Evolutionary conservation across 1,139 yeast species (phyloP), one percentile per base, ranked within the genome.

Genomic region (Yamadazyma taylorii): DNA sequence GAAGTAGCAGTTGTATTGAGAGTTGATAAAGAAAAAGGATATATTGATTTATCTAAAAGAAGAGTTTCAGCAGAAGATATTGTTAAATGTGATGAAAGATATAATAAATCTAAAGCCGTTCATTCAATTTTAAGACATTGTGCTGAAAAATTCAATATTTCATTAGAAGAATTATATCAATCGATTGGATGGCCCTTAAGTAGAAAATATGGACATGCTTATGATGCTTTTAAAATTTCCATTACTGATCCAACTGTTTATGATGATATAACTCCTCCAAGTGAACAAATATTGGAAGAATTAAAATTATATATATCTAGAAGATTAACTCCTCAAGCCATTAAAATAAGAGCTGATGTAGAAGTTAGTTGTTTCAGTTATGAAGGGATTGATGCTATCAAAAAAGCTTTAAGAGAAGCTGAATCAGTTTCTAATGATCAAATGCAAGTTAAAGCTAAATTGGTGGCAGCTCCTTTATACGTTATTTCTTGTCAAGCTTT

Each of bases 1-100:
- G 99, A 92, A 69, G 97, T 92, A 42, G 98, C 94, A 23, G 97
- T 92, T 42, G 98, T 94, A n/a, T 76, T 92, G 61, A 86, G 99
- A 75, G 98, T 92, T 46, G 99, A 92, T 69, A 90, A 89, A 66
- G 98, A 94, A 65, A 92, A 92, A 67, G 99, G 97, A 36, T 92
- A 92, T 68, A 92, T 92, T 61, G 99, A 92, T 69, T 76, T 92
- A 60, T 90, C 97, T 43, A 92, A 92, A 67, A 90, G 97, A 78
- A 83, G 96, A 65, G 99, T 92, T 38, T 85, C 95, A n/a, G 83
- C 97, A 28, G 98, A 94, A 69, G 99, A 94, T 63, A 92, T 94
- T 50, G 82, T 85, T 56, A 89, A 88, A 66, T 94, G 98, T 75
- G 98, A 92, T 68, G 99, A 92, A 70, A 83, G 95, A 67, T 92